Conservation (phyloP, 1,284 basidiomycete species). For the Rhizoctonia solani region DNA sequence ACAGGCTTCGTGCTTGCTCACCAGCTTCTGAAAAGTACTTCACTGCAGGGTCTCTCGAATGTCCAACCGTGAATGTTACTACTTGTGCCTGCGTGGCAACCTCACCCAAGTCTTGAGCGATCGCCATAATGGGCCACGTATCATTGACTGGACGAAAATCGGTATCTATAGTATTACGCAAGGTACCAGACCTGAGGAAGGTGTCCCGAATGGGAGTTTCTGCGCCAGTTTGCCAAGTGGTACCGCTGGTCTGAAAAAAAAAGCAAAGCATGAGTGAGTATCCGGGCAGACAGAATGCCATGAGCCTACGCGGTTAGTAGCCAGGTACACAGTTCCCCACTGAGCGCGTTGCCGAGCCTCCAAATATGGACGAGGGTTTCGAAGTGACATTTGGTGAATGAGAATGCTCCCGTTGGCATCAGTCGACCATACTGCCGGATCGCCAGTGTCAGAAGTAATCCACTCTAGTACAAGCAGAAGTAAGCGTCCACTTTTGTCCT, state of each 20-base stretch:
- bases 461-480: conserved; percentile 44
- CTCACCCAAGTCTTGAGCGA: conserved; percentile 58
- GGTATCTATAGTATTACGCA: conserved; percentile 61
- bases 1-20: conserved; percentile 54
- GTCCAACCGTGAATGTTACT: conserved; percentile 59
- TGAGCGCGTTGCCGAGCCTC: conserved; percentile 62
- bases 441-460: conserved; percentile 57
- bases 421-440: conserved; percentile 56
- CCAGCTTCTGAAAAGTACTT: conserved; percentile 58
- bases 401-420: conserved; percentile 46
- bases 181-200: conserved; percentile 57
- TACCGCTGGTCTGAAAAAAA: conserved; percentile 50
- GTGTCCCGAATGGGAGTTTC: conserved; percentile 59
- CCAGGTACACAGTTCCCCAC: conserved; percentile 66
- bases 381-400: conserved; percentile 63
- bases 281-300: background rate
- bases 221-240: conserved; percentile 64
- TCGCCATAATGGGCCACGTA: conserved; percentile 67
- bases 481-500: background rate
- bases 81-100: conserved; percentile 42
- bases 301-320: conserved; percentile 48
- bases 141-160: conserved; percentile 61
- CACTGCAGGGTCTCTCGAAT: conserved; percentile 63
- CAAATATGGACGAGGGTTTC: conserved; percentile 52
- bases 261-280: conserved; percentile 16